Evolutionary conservation across 2,329 filamentous ascomycete species (phyloP).

Genomic region (Aureobasidium namibiae): DNA sequence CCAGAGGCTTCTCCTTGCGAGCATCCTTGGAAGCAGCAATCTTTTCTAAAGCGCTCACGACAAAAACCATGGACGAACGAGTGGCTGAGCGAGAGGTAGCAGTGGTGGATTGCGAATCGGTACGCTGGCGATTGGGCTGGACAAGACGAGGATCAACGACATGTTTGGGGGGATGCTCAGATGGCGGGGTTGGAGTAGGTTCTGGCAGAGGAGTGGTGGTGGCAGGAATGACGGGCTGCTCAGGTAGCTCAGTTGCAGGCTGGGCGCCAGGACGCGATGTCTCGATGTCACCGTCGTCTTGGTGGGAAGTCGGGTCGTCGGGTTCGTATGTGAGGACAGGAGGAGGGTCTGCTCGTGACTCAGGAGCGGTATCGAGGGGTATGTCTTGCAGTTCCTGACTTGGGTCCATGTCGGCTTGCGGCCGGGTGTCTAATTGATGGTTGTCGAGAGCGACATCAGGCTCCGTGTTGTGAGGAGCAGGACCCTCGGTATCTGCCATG

Average conservation of each 20-base stretch:
- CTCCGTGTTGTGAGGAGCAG: conserved; percentile 11
- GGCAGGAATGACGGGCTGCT: neutral
- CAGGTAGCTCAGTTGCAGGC: neutral
- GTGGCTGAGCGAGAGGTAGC: conserved; percentile 45
- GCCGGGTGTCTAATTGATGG: neutral
- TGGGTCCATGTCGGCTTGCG: neutral
- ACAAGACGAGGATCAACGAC: neutral
- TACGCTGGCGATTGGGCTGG: conserved; percentile 37
- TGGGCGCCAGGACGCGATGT: neutral
- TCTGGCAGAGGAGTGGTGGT: neutral
- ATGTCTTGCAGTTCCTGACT: conserved; percentile 11
- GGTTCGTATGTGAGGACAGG: neutral
- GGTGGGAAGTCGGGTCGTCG: neutral
- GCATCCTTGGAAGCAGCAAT: conserved; percentile 91
- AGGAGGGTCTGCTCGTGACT: neutral
- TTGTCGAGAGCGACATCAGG: neutral
- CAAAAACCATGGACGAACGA: conserved; percentile 92
- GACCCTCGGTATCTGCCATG: conserved; percentile 13
- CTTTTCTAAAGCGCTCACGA: conserved; percentile 84
- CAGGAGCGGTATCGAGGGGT: neutral
- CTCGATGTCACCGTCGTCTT: neutral
- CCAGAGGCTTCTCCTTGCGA: conserved; percentile 73
- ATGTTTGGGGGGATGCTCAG: neutral
- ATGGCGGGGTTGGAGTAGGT: neutral
- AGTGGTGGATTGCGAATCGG: conserved; percentile 54